phyloP scores from a whole-genome alignment of 805 yeast genomes.

The Kodamaea hsintzibuensis region DNA sequence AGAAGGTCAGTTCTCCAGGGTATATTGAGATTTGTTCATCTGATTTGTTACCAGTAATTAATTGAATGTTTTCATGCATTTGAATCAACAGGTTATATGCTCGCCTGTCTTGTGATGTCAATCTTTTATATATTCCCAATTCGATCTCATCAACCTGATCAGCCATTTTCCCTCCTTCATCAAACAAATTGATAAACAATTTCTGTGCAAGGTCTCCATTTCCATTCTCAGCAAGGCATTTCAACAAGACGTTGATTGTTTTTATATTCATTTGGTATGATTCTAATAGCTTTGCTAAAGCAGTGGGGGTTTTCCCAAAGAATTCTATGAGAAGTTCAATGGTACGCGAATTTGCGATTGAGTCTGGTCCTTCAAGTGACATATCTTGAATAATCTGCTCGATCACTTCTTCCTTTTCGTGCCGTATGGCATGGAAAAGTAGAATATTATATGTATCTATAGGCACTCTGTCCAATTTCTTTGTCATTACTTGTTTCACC shows the following conservation, averaged over 20 bases:
- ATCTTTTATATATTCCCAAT: conserved; percentile 19
- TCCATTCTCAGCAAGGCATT: conserved; percentile 14
- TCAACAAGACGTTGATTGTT: conserved; percentile 12
- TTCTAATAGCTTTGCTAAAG: background rate
- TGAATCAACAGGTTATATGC: conserved; percentile 16
- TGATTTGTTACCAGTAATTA: conserved; percentile 13
- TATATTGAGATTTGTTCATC: conserved; percentile 11
- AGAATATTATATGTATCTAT: conserved; percentile 26
- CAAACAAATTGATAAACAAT: conserved; percentile 12
- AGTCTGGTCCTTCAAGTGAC: background rate
- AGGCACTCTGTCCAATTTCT: conserved; percentile 9
- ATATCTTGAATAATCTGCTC: conserved; percentile 19
- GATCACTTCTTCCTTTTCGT: conserved; percentile 22
- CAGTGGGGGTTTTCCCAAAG: conserved; percentile 3
- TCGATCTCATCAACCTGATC: conserved; percentile 10
- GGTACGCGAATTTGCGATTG: conserved; percentile 19
- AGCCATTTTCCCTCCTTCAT: background rate
- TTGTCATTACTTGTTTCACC: conserved; percentile 15
- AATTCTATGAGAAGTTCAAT: conserved; percentile 18
- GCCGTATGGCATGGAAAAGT: conserved; percentile 31
- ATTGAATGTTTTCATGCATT: conserved; percentile 17
- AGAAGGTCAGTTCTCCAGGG: conserved; percentile 29
- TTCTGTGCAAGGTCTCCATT: conserved; percentile 4
- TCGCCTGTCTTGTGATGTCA: conserved; percentile 23
- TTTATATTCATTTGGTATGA: background rate